Evolutionary conservation across 1,284 basidiomycete species (phyloP), one percentile per base, ranked within the genome.

Genomic region (Mycena sp.): DNA sequence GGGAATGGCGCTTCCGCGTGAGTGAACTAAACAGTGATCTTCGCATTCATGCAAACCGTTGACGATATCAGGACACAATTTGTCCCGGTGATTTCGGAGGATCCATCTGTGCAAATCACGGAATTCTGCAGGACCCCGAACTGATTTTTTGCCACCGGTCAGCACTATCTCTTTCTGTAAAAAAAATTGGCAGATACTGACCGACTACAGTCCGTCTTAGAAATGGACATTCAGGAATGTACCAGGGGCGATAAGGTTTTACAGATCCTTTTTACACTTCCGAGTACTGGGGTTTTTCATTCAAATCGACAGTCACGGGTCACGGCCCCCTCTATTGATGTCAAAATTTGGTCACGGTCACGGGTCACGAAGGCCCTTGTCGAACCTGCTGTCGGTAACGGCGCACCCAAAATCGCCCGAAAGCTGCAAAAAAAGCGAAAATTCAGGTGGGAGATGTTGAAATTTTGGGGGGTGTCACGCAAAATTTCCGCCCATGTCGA

Each of bases 1-100:
- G 85, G 86, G 10, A 83, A 80, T 50, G 84, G 81, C 5, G 80
- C 83, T 25, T 84, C 83, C 48, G 81, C 78, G 72, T 85, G 77
- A 48, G 84, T 83, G 21, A 9, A 28, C n/a, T 17, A n/a, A 35
- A 29, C 16, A 11, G 6, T 40, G 3, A 30, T 82, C 28, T 82
- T 82, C 48, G 79, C 77, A 19, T 71, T 84, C 16, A 55, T 25
- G 40, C n/a, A n/a, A n/a, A n/a, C n/a, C n/a, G n/a, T n/a, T n/a
- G n/a, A n/a, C n/a, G n/a, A n/a, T n/a, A n/a, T 28, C 60, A 84
- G 84, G 0, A 72, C 79, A 2, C 83, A 85, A 58, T 77, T 84
- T 44, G 67, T 84, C 6, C 83, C 84, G 1, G 64, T 72, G 6
- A 81, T 86, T 25, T 72, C 80, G 0, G 67, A 81, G 56, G 79